phyloP scores from a whole-genome alignment of 495 filamentous ascomycete species.

The Podospora didyma region DNA sequence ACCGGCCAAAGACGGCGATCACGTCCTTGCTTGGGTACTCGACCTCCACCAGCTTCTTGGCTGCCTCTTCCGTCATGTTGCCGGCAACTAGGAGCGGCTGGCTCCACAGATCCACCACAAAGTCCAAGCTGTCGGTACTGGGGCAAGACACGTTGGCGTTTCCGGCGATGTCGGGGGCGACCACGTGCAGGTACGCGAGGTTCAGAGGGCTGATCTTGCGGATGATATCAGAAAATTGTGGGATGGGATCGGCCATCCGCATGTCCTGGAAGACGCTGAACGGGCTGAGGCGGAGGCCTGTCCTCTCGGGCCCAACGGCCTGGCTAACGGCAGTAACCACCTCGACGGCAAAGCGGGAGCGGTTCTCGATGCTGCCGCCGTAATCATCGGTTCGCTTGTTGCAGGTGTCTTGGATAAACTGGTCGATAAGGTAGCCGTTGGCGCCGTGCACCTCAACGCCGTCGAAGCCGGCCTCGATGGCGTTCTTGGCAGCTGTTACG shows the following conservation, averaged over 20 bases:
- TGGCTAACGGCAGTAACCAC: constrained; percentile 56
- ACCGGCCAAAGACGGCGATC: constrained; percentile 56
- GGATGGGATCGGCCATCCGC: constrained; percentile 58
- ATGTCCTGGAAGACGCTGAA: constrained; percentile 66
- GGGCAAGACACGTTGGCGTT: constrained; percentile 26
- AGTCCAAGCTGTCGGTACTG: constrained; percentile 46
- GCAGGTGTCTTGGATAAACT: constrained; percentile 60
- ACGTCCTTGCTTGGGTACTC: constrained; percentile 51
- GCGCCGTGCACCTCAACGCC: constrained; percentile 72
- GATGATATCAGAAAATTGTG: constrained; percentile 59
- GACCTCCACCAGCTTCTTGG: constrained; percentile 49
- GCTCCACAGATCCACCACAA: constrained; percentile 46
- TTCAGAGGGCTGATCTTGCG: constrained; percentile 48
- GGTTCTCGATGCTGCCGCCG: constrained; percentile 70
- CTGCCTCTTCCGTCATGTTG: constrained; percentile 47
- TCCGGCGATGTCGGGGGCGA: constrained; percentile 50
- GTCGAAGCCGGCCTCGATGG: constrained; percentile 68
- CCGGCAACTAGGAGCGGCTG: constrained; percentile 60
- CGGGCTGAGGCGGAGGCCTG: constrained; percentile 61
- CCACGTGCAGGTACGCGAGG: constrained; percentile 64
- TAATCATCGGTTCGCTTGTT: constrained; percentile 65
- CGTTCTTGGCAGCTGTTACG: constrained; percentile 57
- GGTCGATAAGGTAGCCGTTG: constrained; percentile 73
- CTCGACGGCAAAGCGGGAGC: constrained; percentile 63
- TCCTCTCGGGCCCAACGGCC: constrained; percentile 60